phyloP scores from a whole-genome alignment of 2,329 filamentous ascomycete species.

The Decorospora gaudefroyi region DNA sequence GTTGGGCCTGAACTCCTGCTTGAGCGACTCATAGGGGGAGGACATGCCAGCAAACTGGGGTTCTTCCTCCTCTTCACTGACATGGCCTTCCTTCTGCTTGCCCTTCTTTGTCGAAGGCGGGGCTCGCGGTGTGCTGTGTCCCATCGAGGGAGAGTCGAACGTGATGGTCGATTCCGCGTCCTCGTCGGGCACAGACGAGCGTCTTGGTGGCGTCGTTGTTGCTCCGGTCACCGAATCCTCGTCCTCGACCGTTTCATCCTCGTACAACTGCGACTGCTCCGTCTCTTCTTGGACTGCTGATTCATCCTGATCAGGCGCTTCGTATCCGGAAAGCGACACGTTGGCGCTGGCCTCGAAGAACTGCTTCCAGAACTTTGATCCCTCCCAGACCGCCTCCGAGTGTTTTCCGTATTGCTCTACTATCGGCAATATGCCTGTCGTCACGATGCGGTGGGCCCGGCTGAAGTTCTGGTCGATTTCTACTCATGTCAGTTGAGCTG shows the following conservation, averaged over 20 bases:
- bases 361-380: slow-evolving; percentile 99
- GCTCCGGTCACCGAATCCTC: slow-evolving; percentile 39
- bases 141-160: slow-evolving; percentile 63
- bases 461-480: slow-evolving; percentile 99
- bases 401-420: slow-evolving; percentile 96
- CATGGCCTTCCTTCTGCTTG: slow-evolving; percentile 14
- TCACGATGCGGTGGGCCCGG: slow-evolving; percentile 93
- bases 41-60: slow-evolving; percentile 66
- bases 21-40: slow-evolving; percentile 76
- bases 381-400: slow-evolving; percentile 93
- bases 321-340: slow-evolving; percentile 92
- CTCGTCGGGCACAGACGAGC: slow-evolving; percentile 43
- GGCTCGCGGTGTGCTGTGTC: slow-evolving; percentile 64
- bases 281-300: slow-evolving; percentile 54
- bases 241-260: slow-evolving; percentile 52
- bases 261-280: slow-evolving; percentile 45
- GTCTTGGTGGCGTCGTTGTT: slow-evolving; percentile 53
- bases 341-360: slow-evolving; percentile 99
- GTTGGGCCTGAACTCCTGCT: slow-evolving; percentile 69
- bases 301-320: slow-evolving; percentile 71
- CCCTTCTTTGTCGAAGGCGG: slow-evolving; percentile 32
- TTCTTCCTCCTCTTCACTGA: slow-evolving; percentile 29
- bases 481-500: slow-evolving; percentile 48
- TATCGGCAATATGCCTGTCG: slow-evolving; percentile 85
- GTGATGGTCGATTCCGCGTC: slow-evolving; percentile 65